phyloP scores from a whole-genome alignment of 129 eudicot genomes.

The Flaveria trinervia region DNA sequence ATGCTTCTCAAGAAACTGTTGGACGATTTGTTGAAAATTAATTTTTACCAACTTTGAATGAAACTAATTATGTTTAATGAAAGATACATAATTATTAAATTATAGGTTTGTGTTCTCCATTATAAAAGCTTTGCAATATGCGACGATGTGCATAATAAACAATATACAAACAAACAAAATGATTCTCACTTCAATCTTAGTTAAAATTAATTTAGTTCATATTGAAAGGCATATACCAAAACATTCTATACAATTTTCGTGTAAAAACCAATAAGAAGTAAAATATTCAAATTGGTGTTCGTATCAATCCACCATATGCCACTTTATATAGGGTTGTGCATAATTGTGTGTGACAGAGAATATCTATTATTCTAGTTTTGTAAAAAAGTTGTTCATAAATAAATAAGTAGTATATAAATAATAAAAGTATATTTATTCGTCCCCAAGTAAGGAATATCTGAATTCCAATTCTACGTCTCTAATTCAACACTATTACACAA shows the following conservation, averaged over 20 bases:
- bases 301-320: slow-evolving; percentile 1
- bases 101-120: no score
- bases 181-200: background rate
- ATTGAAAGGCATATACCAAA: background rate
- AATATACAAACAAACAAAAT: background rate
- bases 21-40: no score
- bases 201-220: background rate
- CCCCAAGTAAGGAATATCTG: slow-evolving; percentile 62
- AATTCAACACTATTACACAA: slow-evolving; percentile 31
- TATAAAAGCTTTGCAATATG: no score
- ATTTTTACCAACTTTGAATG: no score
- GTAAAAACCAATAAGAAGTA: background rate
- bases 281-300: slow-evolving; percentile 3
- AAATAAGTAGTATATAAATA: background rate
- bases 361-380: background rate
- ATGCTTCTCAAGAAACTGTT: no score
- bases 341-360: background rate
- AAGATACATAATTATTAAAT: no score
- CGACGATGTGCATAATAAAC: background rate
- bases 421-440: background rate
- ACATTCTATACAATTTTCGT: background rate
- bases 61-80: no score
- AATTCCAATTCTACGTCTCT: slow-evolving; percentile 70
- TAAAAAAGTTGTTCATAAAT: background rate
- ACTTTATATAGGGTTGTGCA: background rate